Evolutionary conservation across 2,329 filamentous ascomycete genomes (phyloP).

Genomic region (Cytospora schulzeri): DNA sequence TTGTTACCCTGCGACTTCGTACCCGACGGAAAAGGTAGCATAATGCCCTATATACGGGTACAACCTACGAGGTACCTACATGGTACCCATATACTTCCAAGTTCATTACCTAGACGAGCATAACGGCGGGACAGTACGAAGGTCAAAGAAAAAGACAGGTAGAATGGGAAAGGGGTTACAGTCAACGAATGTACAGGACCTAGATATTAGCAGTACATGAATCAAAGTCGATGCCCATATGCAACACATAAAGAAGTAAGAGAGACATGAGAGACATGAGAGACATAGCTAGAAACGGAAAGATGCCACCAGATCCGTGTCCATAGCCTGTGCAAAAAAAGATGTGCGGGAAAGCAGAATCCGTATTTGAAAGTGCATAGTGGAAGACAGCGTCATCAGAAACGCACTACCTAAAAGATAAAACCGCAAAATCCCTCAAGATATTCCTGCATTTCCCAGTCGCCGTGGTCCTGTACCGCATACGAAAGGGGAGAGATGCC

Average conservation of each 20-base stretch:
- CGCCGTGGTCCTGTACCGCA: neutral
- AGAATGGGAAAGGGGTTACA: neutral
- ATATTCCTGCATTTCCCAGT: neutral
- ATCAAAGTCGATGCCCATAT: neutral
- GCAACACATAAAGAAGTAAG: neutral
- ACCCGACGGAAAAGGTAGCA: too few relatives aligned
- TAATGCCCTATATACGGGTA: too few relatives aligned
- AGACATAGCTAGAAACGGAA: neutral
- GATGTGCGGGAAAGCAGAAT: conserved; percentile 9
- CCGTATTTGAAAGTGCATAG: neutral
- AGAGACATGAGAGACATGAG: neutral
- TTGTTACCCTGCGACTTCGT: too few relatives aligned
- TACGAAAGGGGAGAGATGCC: neutral
- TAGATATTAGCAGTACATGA: neutral
- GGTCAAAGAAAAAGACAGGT: too few relatives aligned
- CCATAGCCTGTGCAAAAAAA: conserved; percentile 7
- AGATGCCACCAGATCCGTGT: conserved; percentile 3
- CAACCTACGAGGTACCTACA: too few relatives aligned
- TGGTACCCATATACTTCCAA: too few relatives aligned
- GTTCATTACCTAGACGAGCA: too few relatives aligned
- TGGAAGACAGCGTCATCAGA: neutral
- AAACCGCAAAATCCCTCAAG: neutral
- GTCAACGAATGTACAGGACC: neutral
- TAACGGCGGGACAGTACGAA: too few relatives aligned
- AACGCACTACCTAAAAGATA: neutral